Evolutionary conservation across 768 basidiomycete genomes (phyloP), one percentile per base, ranked within the genome.

Genomic region (Clavulina sp.): DNA sequence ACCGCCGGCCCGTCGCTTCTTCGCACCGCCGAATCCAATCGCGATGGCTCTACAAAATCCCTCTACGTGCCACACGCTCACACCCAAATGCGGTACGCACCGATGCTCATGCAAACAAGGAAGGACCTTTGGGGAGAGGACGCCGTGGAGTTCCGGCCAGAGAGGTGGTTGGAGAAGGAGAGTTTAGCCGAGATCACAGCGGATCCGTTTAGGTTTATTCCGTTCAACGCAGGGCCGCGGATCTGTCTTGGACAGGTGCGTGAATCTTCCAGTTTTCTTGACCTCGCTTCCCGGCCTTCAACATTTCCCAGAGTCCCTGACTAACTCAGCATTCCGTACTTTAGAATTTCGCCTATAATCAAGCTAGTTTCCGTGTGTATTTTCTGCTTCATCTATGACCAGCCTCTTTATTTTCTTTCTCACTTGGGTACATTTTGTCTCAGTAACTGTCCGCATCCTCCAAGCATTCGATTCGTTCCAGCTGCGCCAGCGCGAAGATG

Each of bases 71-170:
- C 55, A 7, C 21, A 40, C n/a, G 30, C 23, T 7, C 38, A 40
- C 28, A 21, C 33, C 26, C n/a, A 36, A 1, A 16, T 56, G 29
- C 19, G 30, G 21, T 56, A 41, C 29, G 48, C 40, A 9, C 19
- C 24, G 3, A n/a, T 54, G 28, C 52, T 59, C 4, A 57, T 63
- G 54, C 64, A 66, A 29, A 28, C 58, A 63, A 4, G 57, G 59
- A 43, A 47, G 23, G 55, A 50, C 6, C 56, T 63, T 1, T 68
- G 65, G 64, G 66, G 66, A 6, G 58, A 60, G 4, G 62, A 66
- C 44, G 63, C 65, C 0, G 53, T 63, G 23, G 55, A 56, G 6
- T 68, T 65, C 54, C 50, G 60, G 7, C 63, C 62, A 16, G 60
- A 63, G 49, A 50, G 66, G 32, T 68, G 65, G 65, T 28, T 62